Base-by-base conservation (phyloP, 1,139 yeast species). In the Blastobotrys illinoisensis region DNA sequence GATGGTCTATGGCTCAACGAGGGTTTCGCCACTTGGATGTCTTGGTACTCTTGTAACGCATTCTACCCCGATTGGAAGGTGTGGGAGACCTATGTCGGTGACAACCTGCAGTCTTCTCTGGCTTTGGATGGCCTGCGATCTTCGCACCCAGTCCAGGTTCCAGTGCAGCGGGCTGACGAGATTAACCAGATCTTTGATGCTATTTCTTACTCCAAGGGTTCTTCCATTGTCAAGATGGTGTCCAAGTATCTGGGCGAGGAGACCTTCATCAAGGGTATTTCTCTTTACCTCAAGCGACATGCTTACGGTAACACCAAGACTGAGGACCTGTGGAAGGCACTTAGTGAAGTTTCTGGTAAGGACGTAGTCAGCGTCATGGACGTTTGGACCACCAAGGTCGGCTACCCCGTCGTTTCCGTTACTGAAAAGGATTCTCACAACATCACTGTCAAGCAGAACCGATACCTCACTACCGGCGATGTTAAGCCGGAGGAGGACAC, bases 21-120 rank as follows among this genome's bases (percentile, higher is more conserved):
- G 73, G 91, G 91, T 40, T 86, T 86, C 67, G 95, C 93, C 52
- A 86, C 93, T 51, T 86, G 88, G 86, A 85, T 83, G 67, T 85
- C 88, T 11, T 85, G 83, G 79, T 74, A 75, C 60, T 86, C 88
- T 1, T 83, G 85, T 60, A 82, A 85, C 70, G 73, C 77, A 60
- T 75, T 83, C 64, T 79, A 75, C 67, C 91, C 91, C 43, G 85
- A 83, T 58, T 85, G 91, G 91, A 82, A 84, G 49, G 73, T 85
- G 54, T 85, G 85, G 76, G 80, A 80, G 58, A 74, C 77, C 58
- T 83, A 82, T 64, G 86, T 84, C 47, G 73, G 82, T 51, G 86
- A 81, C 57, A 77, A 85, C 44, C 79, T 83, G 57, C 87, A 84
- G 67, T 75, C 75, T 47, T 89, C 90, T 18, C 75, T 86, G 62